A percentile compares a stretch with the other conserved stretches of the same genome.
Evolutionary conservation across 129 eudicot genomes (phyloP).

Genomic region (Cynara cardunculus): DNA sequence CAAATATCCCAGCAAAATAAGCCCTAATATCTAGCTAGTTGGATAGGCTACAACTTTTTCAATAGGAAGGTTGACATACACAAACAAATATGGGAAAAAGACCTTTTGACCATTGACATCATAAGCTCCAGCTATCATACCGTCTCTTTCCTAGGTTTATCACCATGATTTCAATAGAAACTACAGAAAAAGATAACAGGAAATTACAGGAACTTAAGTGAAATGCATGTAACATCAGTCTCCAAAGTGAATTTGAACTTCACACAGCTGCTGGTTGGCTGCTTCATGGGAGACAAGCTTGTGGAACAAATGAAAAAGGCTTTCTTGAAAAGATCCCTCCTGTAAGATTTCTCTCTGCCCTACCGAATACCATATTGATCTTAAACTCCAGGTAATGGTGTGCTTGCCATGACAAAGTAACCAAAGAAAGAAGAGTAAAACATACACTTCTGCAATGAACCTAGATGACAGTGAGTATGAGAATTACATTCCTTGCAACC

Average conservation of each 20-base stretch:
- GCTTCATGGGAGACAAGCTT: not conserved
- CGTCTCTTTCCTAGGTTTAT: not conserved
- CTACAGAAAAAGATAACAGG: not conserved
- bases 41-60: not conserved
- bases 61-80: not conserved
- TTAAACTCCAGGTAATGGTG: not conserved
- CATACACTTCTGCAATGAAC: not conserved
- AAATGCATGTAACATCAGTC: not conserved
- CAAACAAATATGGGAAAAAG: not conserved
- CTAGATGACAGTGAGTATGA: not conserved
- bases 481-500: not conserved
- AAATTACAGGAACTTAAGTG: not conserved
- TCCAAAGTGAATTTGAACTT: not conserved
- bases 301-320: not conserved
- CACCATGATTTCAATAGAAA: not conserved
- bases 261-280: not conserved
- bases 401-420: not conserved
- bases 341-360: not conserved
- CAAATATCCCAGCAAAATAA: not conserved
- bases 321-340: not conserved
- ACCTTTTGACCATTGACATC: not conserved
- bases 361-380: not conserved
- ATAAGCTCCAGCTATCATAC: not conserved
- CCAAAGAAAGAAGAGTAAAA: not conserved
- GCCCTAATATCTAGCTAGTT: not conserved